Percentiles rank a stretch among this genome's conserved stretches.
Conservation (phyloP, 164 flowering plant species). For the Malania oleifera region DNA sequence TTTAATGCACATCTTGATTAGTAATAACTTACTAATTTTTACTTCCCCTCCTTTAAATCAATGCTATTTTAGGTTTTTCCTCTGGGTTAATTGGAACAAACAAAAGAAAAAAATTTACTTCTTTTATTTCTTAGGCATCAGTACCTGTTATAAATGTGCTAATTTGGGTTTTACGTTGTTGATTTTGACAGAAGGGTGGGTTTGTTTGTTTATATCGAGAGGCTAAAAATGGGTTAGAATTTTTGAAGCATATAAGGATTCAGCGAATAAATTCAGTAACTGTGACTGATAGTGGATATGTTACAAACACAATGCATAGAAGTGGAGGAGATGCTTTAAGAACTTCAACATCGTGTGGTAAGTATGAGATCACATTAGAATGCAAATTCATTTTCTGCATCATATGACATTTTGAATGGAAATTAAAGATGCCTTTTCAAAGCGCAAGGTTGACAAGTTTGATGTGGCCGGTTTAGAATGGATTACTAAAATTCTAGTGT, state of each 20-base stretch:
- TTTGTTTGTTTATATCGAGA: constrained; percentile 62
- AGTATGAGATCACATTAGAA: constrained; percentile 41
- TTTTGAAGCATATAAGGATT: constrained; percentile 72
- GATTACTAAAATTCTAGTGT: constrained; percentile 76
- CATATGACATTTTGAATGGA: constrained; percentile 27
- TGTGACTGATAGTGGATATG: constrained; percentile 25
- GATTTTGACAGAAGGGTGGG: constrained; percentile 63
- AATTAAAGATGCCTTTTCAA: constrained; percentile 41
- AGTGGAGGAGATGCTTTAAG: constrained; percentile 92
- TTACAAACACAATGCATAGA: constrained; percentile 50
- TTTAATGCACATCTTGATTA: too few species aligned
- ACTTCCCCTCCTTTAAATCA: too few species aligned
- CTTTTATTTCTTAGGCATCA: too few species aligned
- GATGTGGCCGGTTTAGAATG: constrained; percentile 55
- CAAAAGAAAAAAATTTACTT: too few species aligned
- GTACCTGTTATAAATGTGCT: too few species aligned
- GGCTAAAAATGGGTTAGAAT: constrained; percentile 56
- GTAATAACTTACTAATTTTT: too few species aligned
- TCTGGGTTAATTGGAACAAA: too few species aligned
- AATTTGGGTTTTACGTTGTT: not conserved
- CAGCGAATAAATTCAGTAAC: constrained; percentile 47
- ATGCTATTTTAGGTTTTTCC: too few species aligned
- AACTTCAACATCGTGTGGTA: constrained; percentile 64
- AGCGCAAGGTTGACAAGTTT: constrained; percentile 68
- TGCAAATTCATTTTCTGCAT: constrained; percentile 25